phyloP scores from a whole-genome alignment of 2,329 filamentous ascomycete species.

The Arthrobotrys musiformis region DNA sequence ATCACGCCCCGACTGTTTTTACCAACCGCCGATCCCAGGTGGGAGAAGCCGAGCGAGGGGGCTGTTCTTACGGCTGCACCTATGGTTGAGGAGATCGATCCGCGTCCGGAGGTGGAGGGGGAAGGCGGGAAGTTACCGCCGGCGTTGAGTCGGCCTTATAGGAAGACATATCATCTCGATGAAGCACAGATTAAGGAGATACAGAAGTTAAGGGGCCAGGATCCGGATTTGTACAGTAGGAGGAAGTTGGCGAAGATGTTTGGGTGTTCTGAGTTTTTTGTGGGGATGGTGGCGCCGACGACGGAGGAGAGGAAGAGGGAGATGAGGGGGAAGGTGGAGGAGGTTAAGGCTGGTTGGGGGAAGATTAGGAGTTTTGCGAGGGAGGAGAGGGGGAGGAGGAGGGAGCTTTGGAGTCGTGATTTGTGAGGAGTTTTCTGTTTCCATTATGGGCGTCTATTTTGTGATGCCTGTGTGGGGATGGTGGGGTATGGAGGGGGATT shows the following conservation, averaged over 20 bases:
- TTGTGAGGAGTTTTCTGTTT: no score
- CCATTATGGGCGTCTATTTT: no score
- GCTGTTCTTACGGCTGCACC: conserved; percentile 58
- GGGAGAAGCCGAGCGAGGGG: background rate
- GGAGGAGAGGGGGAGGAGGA: conserved; percentile 71
- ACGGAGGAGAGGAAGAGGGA: conserved; percentile 66
- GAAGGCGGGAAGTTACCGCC: conserved; percentile 63
- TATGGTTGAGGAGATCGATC: conserved; percentile 53
- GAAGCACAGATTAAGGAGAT: conserved; percentile 71
- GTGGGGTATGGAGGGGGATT: background rate
- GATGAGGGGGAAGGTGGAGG: conserved; percentile 66
- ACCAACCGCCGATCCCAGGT: conserved; percentile 69
- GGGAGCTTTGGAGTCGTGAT: conserved; percentile 68
- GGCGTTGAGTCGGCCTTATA: conserved; percentile 66
- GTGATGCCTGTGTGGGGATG: no score
- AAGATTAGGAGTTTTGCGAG: conserved; percentile 70
- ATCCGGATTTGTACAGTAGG: conserved; percentile 72
- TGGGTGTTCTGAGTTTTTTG: conserved; percentile 72
- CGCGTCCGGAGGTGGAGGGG: background rate
- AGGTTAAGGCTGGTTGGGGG: conserved; percentile 72
- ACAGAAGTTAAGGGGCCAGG: conserved; percentile 66
- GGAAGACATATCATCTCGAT: conserved; percentile 72
- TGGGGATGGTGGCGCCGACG: conserved; percentile 70
- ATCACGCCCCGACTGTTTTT: conserved; percentile 75
- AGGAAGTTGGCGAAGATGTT: conserved; percentile 72